A percentile compares a stretch with the other conserved stretches of the same genome.
Evolutionary conservation across 129 eudicot species (phyloP).

Genomic region (Artemisia tridentata): DNA sequence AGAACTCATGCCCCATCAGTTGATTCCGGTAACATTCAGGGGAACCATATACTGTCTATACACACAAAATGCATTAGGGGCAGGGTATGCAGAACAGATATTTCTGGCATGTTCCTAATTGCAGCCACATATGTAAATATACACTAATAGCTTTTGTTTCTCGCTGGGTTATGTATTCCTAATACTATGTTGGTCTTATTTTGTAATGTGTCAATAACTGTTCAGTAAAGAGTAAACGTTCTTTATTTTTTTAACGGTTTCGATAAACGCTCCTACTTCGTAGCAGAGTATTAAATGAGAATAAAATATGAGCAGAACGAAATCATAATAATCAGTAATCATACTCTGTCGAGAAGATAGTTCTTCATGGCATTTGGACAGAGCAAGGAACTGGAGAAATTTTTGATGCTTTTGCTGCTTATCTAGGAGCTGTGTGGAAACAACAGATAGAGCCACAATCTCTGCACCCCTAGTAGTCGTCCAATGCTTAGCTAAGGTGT

Average conservation of each 20-base stretch:
- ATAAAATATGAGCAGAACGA: slow-evolving; percentile 3
- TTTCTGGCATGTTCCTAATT: not conserved
- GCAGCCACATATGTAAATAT: not conserved
- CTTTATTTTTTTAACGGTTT: no score
- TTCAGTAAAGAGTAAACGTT: not conserved
- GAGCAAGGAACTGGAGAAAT: slow-evolving; percentile 89
- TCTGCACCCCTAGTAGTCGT: slow-evolving; percentile 95
- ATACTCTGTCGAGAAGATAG: slow-evolving; percentile 73
- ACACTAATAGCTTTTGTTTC: no score
- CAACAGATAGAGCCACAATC: slow-evolving; percentile 66
- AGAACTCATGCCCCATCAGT: no score
- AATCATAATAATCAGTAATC: slow-evolving; percentile 22
- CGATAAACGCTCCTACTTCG: no score
- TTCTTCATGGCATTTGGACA: slow-evolving; percentile 93
- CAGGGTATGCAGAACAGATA: not conserved
- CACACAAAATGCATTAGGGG: not conserved
- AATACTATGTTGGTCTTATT: not conserved
- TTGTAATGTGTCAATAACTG: not conserved
- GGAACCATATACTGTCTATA: not conserved
- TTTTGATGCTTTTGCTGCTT: slow-evolving; percentile 87
- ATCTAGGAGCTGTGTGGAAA: slow-evolving; percentile 80
- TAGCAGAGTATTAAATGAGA: slow-evolving; percentile 8
- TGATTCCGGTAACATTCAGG: no score
- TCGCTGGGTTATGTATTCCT: not conserved
- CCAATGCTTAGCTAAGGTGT: slow-evolving; percentile 96